phyloP scores from a whole-genome alignment of 805 yeast species.

The Candida mattraensis region DNA sequence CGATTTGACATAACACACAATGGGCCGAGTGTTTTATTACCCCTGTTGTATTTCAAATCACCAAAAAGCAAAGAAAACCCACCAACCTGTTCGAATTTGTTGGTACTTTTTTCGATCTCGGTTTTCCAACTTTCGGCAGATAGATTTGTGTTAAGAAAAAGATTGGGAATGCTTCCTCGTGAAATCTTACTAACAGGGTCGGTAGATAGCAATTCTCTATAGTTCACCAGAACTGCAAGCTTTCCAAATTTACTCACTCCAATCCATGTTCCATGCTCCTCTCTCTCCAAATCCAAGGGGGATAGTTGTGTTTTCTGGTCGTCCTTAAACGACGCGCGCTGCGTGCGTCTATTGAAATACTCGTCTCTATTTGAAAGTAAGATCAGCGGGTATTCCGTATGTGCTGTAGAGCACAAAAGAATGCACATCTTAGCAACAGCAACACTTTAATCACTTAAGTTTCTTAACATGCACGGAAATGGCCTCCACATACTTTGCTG shows the following conservation, averaged over 20 bases:
- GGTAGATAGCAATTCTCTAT: slow-evolving; percentile 46
- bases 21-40: slow-evolving; percentile 31
- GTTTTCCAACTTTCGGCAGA: slow-evolving; percentile 47
- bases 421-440: slow-evolving; percentile 64
- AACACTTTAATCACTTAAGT: no score
- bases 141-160: slow-evolving; percentile 34
- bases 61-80: slow-evolving; percentile 68
- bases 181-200: slow-evolving; percentile 32
- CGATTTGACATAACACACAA: slow-evolving; percentile 52
- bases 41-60: slow-evolving; percentile 31
- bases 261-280: slow-evolving; percentile 89
- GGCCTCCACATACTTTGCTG: no score
- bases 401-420: slow-evolving; percentile 61
- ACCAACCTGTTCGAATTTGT: slow-evolving; percentile 44
- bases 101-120: slow-evolving; percentile 27
- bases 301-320: slow-evolving; percentile 42
- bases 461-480: no score
- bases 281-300: slow-evolving; percentile 72
- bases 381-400: slow-evolving; percentile 74
- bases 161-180: slow-evolving; percentile 47
- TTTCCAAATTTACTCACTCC: slow-evolving; percentile 59
- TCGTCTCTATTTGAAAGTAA: slow-evolving; percentile 88
- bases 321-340: slow-evolving; percentile 44
- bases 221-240: slow-evolving; percentile 75
- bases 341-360: slow-evolving; percentile 70